Evolutionary conservation across 192 early-diverging fungal species (phyloP), one percentile per base, ranked within the genome.

Genomic region (Podila epigama): DNA sequence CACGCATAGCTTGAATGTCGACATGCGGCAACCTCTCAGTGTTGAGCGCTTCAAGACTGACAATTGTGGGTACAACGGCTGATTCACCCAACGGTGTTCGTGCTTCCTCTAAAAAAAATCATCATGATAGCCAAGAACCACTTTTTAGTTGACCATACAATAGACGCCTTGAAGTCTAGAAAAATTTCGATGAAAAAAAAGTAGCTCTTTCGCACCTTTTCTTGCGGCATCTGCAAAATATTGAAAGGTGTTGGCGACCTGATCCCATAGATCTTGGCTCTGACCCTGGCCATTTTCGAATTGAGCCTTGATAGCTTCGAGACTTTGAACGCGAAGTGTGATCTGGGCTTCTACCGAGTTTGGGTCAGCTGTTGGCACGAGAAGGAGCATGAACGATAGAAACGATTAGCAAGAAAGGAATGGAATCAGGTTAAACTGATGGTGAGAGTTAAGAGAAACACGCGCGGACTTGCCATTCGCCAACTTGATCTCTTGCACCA

Each of bases 1-100:
- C 79, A 37, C 87, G 79, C 50, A 88, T 64, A 10, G 82, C 82
- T 52, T 88, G 87, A 51, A 66, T 66, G 68, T 79, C 75, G 5
- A 79, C 66, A 65, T 56, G 20, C 37, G 31, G 63, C 42, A 70
- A 11, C 54, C 62, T 53, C 10, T 68, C 36, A 51, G 51, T 42
- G 41, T 69, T 71, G 73, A 60, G 33, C 68, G 42, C 39, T 66
- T 70, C 60, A 18, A 88, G 53, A 3, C 56, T 44, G n/a, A 81
- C 60, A 11, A 84, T 61, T 22, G 69, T 41, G 20, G 79, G 64
- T 7, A 88, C 75, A 35, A 75, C 67, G 13, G 56, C 67, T 6
- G 81, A 69, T 13, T 75, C 59, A n/a, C 82, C 85, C 15, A 88
- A 60, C 13, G 87, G 83, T 50, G 55, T 75, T 22, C 87, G 63